Percentiles rank a stretch among this genome's conserved stretches.
Conservation (phyloP, 2,329 filamentous ascomycete species). For the Sporothrix humicola region DNA sequence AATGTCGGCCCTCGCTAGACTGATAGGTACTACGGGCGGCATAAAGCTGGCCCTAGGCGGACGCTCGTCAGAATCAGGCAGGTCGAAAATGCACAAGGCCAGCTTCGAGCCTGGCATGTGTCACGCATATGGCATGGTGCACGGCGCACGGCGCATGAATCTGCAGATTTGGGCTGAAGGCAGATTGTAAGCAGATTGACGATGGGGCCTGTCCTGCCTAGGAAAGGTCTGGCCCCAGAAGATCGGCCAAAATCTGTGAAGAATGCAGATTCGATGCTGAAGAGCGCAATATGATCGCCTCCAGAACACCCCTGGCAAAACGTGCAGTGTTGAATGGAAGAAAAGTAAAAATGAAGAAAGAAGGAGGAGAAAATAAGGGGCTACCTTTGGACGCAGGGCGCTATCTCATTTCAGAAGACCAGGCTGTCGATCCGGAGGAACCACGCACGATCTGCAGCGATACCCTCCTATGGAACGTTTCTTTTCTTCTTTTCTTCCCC, state of each 20-base stretch:
- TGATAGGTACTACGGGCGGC: neutral
- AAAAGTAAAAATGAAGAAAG: neutral
- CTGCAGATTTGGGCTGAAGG: neutral
- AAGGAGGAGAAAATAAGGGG: slow-evolving; percentile 5
- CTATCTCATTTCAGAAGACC: slow-evolving; percentile 3
- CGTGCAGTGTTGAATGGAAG: neutral
- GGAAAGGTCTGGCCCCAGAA: neutral
- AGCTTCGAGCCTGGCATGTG: neutral
- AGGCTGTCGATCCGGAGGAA: slow-evolving; percentile 20
- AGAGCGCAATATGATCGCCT: neutral
- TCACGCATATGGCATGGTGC: neutral
- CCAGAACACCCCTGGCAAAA: neutral
- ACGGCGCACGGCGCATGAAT: neutral
- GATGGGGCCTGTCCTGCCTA: neutral
- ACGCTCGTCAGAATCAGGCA: slow-evolving; percentile 24
- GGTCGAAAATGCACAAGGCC: slow-evolving; percentile 8
- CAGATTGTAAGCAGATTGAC: neutral
- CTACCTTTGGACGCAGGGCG: neutral
- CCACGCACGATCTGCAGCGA: slow-evolving; percentile 6
- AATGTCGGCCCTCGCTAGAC: neutral
- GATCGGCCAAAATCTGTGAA: neutral
- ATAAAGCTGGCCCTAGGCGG: slow-evolving; percentile 2
- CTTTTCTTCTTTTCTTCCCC: neutral
- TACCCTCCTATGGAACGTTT: slow-evolving; percentile 25
- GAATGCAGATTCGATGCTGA: neutral